Evolutionary conservation across 768 basidiomycete species (phyloP).

Genomic region (Tylopilus cervinicoccineus): DNA sequence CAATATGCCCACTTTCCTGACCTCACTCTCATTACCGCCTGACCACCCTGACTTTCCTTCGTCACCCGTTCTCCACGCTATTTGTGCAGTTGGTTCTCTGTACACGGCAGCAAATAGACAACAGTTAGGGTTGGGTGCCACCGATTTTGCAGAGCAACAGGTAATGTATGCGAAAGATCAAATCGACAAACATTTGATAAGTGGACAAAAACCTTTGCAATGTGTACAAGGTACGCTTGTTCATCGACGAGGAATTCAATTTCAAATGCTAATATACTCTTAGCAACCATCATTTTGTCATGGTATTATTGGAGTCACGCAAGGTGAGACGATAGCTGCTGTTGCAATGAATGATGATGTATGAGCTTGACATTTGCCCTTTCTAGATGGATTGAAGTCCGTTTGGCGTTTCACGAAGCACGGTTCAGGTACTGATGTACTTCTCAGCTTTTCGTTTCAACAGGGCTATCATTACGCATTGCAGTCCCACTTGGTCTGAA

Average conservation of each 20-base stretch:
- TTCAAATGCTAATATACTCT: not conserved
- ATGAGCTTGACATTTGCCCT: not conserved
- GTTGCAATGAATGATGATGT: too few relatives aligned
- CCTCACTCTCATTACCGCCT: conserved; percentile 59
- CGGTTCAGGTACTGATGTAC: conserved; percentile 4
- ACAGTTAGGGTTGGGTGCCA: conserved; percentile 1
- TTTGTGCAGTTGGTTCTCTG: conserved; percentile 74
- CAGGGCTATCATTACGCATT: conserved; percentile 54
- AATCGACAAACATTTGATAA: conserved; percentile 42
- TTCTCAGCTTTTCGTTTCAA: conserved; percentile 54
- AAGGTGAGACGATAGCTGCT: conserved; percentile 47
- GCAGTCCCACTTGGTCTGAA: conserved; percentile 68
- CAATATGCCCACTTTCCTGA: conserved; percentile 62
- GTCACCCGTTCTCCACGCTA: conserved; percentile 72
- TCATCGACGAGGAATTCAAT: not conserved
- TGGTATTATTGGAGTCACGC: conserved; percentile 78
- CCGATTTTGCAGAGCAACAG: conserved; percentile 60
- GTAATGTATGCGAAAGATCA: conserved; percentile 51
- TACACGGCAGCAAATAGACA: conserved; percentile 58
- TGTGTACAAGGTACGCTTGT: conserved; percentile 52
- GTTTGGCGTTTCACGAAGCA: conserved; percentile 3
- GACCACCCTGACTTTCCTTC: conserved; percentile 72
- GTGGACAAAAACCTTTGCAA: conserved; percentile 55
- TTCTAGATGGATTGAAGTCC: conserved; percentile 70
- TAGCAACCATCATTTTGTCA: conserved; percentile 59